Evolutionary conservation across 768 basidiomycete species (phyloP).

Genomic region (Podaxis mareebaensis): DNA sequence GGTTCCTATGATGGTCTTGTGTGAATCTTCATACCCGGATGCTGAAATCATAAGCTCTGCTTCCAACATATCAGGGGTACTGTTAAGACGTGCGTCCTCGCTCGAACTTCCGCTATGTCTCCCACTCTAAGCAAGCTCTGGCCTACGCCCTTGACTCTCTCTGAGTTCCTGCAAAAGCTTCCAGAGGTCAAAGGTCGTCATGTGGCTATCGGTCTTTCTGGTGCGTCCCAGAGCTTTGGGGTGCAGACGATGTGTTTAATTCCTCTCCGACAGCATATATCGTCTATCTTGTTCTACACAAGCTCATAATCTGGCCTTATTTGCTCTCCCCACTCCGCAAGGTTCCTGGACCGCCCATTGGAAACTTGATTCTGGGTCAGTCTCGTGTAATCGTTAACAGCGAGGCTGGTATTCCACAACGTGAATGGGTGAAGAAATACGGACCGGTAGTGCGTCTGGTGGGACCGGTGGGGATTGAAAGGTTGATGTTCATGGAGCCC

Average conservation of each 20-base stretch:
- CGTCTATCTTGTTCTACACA: slow-evolving; percentile 20
- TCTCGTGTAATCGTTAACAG: slow-evolving; percentile 35
- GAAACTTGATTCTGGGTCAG: slow-evolving; percentile 35
- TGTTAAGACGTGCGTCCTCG: neutral
- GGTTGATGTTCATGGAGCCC: slow-evolving; percentile 43
- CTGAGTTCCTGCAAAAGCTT: slow-evolving; percentile 1
- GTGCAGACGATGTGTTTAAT: neutral
- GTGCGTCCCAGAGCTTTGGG: neutral
- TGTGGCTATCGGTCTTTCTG: neutral
- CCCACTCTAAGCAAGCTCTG: slow-evolving; percentile 4
- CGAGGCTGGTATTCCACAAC: slow-evolving; percentile 45
- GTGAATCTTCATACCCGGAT: neutral
- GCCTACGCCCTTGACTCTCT: neutral
- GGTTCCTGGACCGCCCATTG: slow-evolving; percentile 29
- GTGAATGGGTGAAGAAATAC: slow-evolving; percentile 46
- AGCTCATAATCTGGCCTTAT: slow-evolving; percentile 32
- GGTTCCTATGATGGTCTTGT: neutral
- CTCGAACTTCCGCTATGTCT: neutral
- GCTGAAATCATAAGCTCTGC: slow-evolving; percentile 6
- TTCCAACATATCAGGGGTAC: neutral
- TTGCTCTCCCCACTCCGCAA: slow-evolving; percentile 30
- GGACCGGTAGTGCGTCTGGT: slow-evolving; percentile 45
- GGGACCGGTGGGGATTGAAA: slow-evolving; percentile 46
- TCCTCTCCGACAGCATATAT: neutral
- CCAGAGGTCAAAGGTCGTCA: neutral